Base-by-base conservation (phyloP, 1,284 basidiomycete genomes). In the Puccinia coronata region DNA sequence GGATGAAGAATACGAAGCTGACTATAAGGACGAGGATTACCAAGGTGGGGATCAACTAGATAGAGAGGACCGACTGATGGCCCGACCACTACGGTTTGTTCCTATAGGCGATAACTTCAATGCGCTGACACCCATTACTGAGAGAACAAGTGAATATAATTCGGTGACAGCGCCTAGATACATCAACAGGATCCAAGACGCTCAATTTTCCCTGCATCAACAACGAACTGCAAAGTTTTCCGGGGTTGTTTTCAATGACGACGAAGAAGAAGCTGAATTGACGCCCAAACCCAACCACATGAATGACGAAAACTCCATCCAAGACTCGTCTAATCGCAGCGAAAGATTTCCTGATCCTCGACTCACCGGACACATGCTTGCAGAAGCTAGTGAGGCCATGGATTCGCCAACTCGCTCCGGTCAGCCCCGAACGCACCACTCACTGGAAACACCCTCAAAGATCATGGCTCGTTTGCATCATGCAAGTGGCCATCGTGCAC, bases 81-180 rank as follows among this genome's bases (percentile, higher is more conserved):
- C 43, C 25, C 49, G 77, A 6, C 77, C 77, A 41, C 70, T 80
- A 25, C 67, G 70, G 36, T 80, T 72, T 80, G 49, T 80, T 61
- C 79, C 69, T 9, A 70, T 36, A 8, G 79, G 79, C 94, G 87
- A 91, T 43, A 80, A 76, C 79, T 83, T 86, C 79, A 84, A 93
- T 84, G 90, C 93, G 78, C 94, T 98, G 93, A 97, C 95, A 14
- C 95, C 95, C 0, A 96, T 98, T 85, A 93, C 93, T 4, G 96
- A 98, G 87, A 89, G 95, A 55, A 97, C 95, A 6, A 90, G 90
- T 84, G 96, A 98, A 86, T 95, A 90, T 85, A 93, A 92, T 3
- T 88, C 88, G 57, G 57, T 72, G 34, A 70, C 82, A 70, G 74
- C 81, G 49, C 36, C 69, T 75, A 70, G 49, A 36, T 80, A 70